Percentiles rank a stretch among this genome's conserved stretches.
Conservation (phyloP, 1,139 yeast species). For the Candida albicans region DNA sequence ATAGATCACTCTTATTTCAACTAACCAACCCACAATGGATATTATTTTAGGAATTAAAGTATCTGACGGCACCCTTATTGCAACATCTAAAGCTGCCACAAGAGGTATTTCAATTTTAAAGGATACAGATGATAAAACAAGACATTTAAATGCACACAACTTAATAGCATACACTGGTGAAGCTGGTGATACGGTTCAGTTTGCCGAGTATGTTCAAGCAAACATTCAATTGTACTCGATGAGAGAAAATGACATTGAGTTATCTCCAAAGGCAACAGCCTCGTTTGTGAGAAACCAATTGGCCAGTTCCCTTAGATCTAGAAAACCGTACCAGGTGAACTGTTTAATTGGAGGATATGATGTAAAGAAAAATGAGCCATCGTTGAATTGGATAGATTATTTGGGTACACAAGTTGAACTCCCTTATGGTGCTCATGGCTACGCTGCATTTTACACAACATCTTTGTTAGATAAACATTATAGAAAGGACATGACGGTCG, state of each 20-base stretch:
- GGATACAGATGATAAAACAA: constrained; percentile 84
- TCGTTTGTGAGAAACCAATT: constrained; percentile 85
- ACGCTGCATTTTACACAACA: constrained; percentile 91
- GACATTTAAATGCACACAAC: constrained; percentile 71
- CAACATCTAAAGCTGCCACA: constrained; percentile 91
- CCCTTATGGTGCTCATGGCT: constrained; percentile 84
- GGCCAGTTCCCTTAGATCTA: constrained; percentile 82
- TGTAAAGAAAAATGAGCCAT: constrained; percentile 58
- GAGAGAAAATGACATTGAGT: constrained; percentile 76
- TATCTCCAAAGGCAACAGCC: constrained; percentile 83
- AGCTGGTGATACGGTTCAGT: constrained; percentile 96
- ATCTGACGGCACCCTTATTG: constrained; percentile 76
- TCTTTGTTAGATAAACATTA: constrained; percentile 91
- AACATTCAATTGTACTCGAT: constrained; percentile 85
- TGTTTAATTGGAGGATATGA: constrained; percentile 86
- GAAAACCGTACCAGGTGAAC: constrained; percentile 93
- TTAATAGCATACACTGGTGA: constrained; percentile 93
- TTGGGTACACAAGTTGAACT: constrained; percentile 87
- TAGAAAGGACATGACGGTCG: constrained; percentile 70
- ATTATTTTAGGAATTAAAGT: constrained; percentile 84
- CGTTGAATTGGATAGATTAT: constrained; percentile 88
- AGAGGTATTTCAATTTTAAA: constrained; percentile 91
- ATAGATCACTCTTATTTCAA: background rate
- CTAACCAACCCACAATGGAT: constrained; percentile 57
- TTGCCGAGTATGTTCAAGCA: constrained; percentile 92